These are phyloP conservation scores for Kregervanrija delftensis DNA, from an alignment of 805 yeast species.

Conservation along the genomic window DNA sequence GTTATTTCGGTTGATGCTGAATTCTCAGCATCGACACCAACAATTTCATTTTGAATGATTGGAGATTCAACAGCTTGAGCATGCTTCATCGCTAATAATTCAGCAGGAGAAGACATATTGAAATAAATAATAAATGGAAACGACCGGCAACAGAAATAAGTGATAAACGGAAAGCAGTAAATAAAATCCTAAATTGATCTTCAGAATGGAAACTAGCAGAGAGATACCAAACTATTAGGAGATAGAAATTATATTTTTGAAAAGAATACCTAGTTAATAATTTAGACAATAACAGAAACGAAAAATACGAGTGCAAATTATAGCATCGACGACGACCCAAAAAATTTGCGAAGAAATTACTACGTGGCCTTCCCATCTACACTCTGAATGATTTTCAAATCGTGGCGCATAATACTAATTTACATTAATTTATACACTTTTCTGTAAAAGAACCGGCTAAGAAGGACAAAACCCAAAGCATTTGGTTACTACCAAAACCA, in stretches of 20 bases:
- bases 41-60: slow-evolving; percentile 11
- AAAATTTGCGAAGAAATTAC: no score
- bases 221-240: no score
- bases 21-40: neutral
- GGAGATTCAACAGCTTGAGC: slow-evolving; percentile 18
- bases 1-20: slow-evolving; percentile 8
- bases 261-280: no score
- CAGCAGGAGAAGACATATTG: slow-evolving; percentile 35
- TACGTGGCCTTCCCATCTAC: no score
- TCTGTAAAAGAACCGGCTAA: slow-evolving; percentile 25
- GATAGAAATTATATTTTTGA: no score
- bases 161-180: neutral
- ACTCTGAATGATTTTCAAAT: no score
- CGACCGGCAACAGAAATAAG: slow-evolving; percentile 1
- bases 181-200: no score
- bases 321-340: no score
- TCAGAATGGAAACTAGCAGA: no score
- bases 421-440: slow-evolving; percentile 37
- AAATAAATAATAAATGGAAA: neutral
- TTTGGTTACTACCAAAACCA: slow-evolving; percentile 12
- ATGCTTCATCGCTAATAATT: slow-evolving; percentile 31
- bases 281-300: no score
- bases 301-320: no score
- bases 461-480: slow-evolving; percentile 25
- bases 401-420: no score